Evolutionary conservation across 2,329 filamentous ascomycete species (phyloP), one percentile per base, ranked within the genome.

Genomic region (Botryotinia globosa): DNA sequence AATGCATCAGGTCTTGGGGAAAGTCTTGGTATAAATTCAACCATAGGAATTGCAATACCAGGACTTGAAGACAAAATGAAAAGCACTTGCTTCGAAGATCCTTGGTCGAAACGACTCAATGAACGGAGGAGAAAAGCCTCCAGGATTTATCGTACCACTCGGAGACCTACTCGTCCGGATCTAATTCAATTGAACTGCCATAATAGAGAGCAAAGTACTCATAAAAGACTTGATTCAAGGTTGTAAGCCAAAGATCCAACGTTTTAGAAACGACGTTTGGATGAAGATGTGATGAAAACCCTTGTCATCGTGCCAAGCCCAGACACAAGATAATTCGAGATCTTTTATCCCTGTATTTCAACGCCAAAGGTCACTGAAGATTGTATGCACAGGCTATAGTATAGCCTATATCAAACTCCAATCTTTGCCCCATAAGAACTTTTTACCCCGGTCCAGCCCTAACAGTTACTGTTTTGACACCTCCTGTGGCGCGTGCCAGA

Each of bases 11-110:
- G 66, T 56, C 37, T 64, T n/a, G 58, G 71, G 66, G 37, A 70
- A 12, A 76, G 75, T 75, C 74, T 76, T 76, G 79, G 77, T 81
- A 82, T 85, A 85, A 85, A 84, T 85, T 84, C 81, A 77, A 83
- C 81, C 82, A 83, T 83, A 81, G 82, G 79, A 81, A 81, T 81
- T 77, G 73, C 54, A 56, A 74, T 59, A 37, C 34, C 4, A 22
- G 29, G 51, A 39, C 51, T 59, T 69, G 67, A 72, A 73, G 74
- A 51, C 39, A 61, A 29, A 56, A 71, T 70, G 61, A 67, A 75
- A 75, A 74, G 74, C 72, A 74, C 74, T 73, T 75, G 61, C 70
- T 68, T 74, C 71, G 72, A 73, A 77, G 37, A 76, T 73, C 77
- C 76, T 77, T 74, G 78, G 64, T 72, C 77, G 78, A 80, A 80